A percentile compares a stretch with the other conserved stretches of the same genome.
These are phyloP conservation scores for Mortierella sp. DNA, from an alignment of 371 early-diverging fungal genomes.

Conservation along the genomic window DNA sequence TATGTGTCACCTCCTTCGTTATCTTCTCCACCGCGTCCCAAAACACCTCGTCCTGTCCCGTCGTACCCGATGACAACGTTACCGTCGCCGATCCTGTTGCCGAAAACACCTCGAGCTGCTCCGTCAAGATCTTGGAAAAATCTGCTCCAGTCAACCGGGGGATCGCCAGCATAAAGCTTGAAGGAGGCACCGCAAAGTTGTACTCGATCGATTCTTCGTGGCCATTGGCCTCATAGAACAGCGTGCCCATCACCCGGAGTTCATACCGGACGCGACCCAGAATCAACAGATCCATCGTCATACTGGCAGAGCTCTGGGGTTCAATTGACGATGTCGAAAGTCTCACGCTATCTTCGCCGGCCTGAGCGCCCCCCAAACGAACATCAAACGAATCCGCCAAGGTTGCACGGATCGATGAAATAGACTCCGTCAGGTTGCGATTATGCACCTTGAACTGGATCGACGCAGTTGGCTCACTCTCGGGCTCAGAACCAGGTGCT, in stretches of 20 bases:
- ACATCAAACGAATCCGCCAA: conserved; percentile 56
- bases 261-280: conserved; percentile 55
- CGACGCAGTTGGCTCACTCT: conserved; percentile 37
- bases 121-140: conserved; percentile 68
- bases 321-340: conserved; percentile 33
- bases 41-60: conserved; percentile 69
- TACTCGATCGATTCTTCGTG: conserved; percentile 52
- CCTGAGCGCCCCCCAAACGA: conserved; percentile 46
- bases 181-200: conserved; percentile 61
- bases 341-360: conserved; percentile 35
- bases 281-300: conserved; percentile 42
- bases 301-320: conserved; percentile 32
- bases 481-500: conserved; percentile 32
- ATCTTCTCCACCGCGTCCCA: conserved; percentile 66
- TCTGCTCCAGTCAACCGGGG: conserved; percentile 65
- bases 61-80: conserved; percentile 57
- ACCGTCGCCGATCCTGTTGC: conserved; percentile 66
- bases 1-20: conserved; percentile 60
- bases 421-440: conserved; percentile 33
- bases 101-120: conserved; percentile 67
- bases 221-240: conserved; percentile 36
- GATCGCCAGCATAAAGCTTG: conserved; percentile 64
- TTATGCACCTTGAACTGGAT: conserved; percentile 41
- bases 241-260: conserved; percentile 50
- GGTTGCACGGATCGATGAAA: conserved; percentile 26